phyloP scores from a whole-genome alignment of 345 rosid species.

The Stellera chamaejasme region DNA sequence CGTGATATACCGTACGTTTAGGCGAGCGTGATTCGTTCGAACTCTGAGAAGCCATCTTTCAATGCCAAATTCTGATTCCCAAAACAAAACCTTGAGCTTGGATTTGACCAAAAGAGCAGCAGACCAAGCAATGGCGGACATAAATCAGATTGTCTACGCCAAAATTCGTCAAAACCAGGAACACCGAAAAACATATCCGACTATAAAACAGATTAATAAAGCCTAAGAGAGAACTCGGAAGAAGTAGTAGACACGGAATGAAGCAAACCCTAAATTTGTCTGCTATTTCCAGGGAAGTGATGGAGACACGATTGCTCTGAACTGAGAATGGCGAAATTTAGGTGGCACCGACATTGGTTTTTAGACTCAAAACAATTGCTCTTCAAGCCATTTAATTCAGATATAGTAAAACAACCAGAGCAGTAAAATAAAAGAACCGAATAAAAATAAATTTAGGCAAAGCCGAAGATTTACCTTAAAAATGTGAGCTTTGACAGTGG shows the following conservation, averaged over 20 bases:
- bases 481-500: no score
- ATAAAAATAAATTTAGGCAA: no score
- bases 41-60: constrained; percentile 40
- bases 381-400: no score
- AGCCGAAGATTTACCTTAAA: no score
- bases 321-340: no score
- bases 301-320: no score
- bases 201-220: neutral
- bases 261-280: neutral
- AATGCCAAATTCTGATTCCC: neutral
- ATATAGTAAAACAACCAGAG: no score
- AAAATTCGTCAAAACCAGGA: no score
- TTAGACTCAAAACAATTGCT: no score
- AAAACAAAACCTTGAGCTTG: neutral
- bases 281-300: neutral
- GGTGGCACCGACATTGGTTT: no score
- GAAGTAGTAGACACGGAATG: neutral
- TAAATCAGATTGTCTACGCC: neutral
- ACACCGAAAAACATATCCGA: neutral
- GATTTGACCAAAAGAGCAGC: constrained; percentile 1
- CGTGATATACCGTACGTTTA: constrained; percentile 57
- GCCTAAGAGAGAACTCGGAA: neutral
- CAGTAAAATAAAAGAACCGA: no score
- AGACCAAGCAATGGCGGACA: neutral
- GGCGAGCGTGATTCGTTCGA: constrained; percentile 21